Evolutionary conservation across 192 early-diverging fungal genomes (phyloP), one percentile per base, ranked within the genome.

Genomic region (Gryganskiella cystojenkinii): DNA sequence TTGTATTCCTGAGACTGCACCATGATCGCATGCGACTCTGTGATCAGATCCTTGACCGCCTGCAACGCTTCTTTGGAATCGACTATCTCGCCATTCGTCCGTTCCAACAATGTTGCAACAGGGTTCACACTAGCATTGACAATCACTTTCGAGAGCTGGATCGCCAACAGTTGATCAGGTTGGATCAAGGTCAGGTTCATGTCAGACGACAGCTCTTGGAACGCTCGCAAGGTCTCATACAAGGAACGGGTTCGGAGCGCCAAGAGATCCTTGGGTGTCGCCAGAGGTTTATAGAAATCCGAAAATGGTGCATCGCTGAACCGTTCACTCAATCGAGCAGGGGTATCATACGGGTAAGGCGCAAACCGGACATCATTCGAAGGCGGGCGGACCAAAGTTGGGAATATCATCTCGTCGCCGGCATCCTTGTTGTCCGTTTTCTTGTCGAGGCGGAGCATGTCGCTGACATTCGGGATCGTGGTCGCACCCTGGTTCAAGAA

Each of bases 121-220:
- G 91, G 91, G 43, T 91, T 91, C 56, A 93, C 86, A 20, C 83
- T 83, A 0, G 86, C 80, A 62, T 93, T 93, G 60, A 90, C 85
- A 15, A 87, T 87, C 14, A 90, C 80, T 79, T 92, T 91, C 8
- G 84, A 76, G 20, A 76, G 60, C 20, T 76, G 73, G 11, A 76
- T 50, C 0, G 73, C 64, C 20, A 76, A 25, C 4, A 76, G 54
- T 49, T 76, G 64, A 3, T 67, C 60, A 0, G 73, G 73, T 31
- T 50, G 52, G 45, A 88, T 56, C 19, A 89, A 53, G 64, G 71
- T 63, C 19, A 65, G 61, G 31, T 88, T 79, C 35, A 91, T 74
- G 20, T 83, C 80, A 0, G 74, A 56, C 70, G 83, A 86, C 25
- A 76, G 59, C 6, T 34, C 7, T 25, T 63, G 28, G 25, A 76